phyloP scores from a whole-genome alignment of 768 basidiomycete genomes.

The Cantharellus cinnabarinus region DNA sequence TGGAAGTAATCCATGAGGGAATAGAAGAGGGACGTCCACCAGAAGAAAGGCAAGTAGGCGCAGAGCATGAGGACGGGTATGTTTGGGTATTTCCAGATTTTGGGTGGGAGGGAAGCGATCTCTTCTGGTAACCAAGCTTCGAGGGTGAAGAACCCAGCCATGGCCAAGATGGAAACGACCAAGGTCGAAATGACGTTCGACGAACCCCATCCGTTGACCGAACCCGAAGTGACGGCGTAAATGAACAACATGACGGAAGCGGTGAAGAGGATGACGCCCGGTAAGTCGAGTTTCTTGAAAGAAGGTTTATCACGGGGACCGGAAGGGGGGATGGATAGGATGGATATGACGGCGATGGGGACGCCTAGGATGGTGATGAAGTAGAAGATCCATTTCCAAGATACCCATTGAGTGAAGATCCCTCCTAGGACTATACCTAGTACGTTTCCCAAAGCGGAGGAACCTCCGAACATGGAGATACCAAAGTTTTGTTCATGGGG shows the following conservation, averaged over 20 bases:
- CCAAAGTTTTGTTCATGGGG: slow-evolving; percentile 27
- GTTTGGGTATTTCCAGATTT: slow-evolving; percentile 24
- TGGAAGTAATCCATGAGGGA: slow-evolving; percentile 22
- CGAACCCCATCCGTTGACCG: slow-evolving; percentile 29
- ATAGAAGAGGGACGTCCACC: slow-evolving; percentile 21
- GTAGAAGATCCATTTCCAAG: slow-evolving; percentile 34
- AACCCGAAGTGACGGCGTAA: slow-evolving; percentile 23
- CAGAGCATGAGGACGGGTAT: slow-evolving; percentile 21
- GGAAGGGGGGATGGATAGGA: slow-evolving; percentile 20
- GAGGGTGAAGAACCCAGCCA: slow-evolving; percentile 29
- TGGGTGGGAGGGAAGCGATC: slow-evolving; percentile 26
- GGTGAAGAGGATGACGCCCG: slow-evolving; percentile 21
- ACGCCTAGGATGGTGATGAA: slow-evolving; percentile 23
- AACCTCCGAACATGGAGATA: slow-evolving; percentile 26
- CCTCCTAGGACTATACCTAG: slow-evolving; percentile 27
- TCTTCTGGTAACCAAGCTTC: slow-evolving; percentile 23
- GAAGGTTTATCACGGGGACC: not conserved
- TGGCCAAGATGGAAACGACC: slow-evolving; percentile 24
- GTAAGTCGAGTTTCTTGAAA: slow-evolving; percentile 19
- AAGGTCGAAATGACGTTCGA: slow-evolving; percentile 27
- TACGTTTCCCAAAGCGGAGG: slow-evolving; percentile 28
- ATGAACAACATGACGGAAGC: slow-evolving; percentile 16
- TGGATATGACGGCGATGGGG: slow-evolving; percentile 16
- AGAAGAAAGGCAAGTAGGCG: slow-evolving; percentile 23
- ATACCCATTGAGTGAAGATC: slow-evolving; percentile 21